Evolutionary conservation across 2,329 filamentous ascomycete genomes (phyloP).

Genomic region (Biscogniauxia marginata): DNA sequence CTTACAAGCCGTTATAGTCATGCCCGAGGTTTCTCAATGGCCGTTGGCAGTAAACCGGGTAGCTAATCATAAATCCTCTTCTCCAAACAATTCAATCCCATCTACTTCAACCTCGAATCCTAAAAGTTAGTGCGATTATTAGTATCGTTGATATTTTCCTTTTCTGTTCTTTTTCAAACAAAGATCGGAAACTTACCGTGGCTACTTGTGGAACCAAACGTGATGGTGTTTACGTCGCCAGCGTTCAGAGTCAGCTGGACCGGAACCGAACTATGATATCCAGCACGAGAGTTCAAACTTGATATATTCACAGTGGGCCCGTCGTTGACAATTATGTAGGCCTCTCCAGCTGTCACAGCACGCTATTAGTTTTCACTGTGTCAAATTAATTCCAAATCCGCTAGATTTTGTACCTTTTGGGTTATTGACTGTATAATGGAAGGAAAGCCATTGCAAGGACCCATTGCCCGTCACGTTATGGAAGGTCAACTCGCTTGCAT

Average conservation of each 20-base stretch:
- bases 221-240: constrained; percentile 36
- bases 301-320: constrained; percentile 36
- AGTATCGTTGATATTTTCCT: not conserved
- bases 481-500: constrained; percentile 32
- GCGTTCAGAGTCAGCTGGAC: constrained; percentile 31
- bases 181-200: constrained; percentile 22
- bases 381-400: not conserved
- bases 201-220: constrained; percentile 33
- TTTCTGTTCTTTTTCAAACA: not conserved
- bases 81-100: not conserved
- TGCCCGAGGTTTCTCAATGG: not conserved
- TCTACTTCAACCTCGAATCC: not conserved
- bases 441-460: constrained; percentile 35
- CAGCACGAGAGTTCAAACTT: constrained; percentile 36
- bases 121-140: not conserved
- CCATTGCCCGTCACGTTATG: constrained; percentile 38
- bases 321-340: constrained; percentile 36
- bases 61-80: not conserved
- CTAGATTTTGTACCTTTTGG: constrained; percentile 20
- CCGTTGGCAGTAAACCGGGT: not conserved
- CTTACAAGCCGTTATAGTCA: not conserved
- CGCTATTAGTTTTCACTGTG: not conserved
- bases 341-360: constrained; percentile 30
- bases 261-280: constrained; percentile 35
- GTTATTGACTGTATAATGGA: constrained; percentile 36